Conservation (phyloP, 768 basidiomycete species). For the Boletus bicolor region DNA sequence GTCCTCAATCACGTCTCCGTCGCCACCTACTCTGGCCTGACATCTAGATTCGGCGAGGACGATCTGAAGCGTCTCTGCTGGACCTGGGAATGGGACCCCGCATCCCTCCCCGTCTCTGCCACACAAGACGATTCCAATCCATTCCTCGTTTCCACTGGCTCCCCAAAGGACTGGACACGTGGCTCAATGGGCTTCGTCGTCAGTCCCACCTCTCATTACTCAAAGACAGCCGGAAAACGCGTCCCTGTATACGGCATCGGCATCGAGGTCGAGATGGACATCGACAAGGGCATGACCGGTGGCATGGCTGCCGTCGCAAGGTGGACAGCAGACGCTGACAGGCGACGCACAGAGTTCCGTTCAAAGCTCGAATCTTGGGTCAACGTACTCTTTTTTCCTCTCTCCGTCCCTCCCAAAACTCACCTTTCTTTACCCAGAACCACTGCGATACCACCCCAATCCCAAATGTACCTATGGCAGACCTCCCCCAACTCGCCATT, state of each 20-base stretch:
- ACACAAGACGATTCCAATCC: constrained; percentile 65
- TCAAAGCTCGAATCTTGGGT: constrained; percentile 64
- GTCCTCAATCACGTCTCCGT: constrained; percentile 77
- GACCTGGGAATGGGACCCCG: constrained; percentile 86
- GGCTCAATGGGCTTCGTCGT: constrained; percentile 79
- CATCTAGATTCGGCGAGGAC: constrained; percentile 59
- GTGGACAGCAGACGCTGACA: constrained; percentile 73
- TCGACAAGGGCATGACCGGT: constrained; percentile 73
- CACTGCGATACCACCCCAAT: constrained; percentile 42
- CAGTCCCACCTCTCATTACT: constrained; percentile 68
- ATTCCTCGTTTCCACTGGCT: constrained; percentile 50
- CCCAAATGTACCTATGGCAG: constrained; percentile 61
- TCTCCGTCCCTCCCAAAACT: neutral
- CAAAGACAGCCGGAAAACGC: constrained; percentile 61
- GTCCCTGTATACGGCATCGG: constrained; percentile 82
- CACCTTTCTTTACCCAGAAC: constrained; percentile 39
- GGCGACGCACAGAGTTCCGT: constrained; percentile 54
- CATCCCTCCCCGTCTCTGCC: constrained; percentile 32
- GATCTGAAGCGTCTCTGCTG: constrained; percentile 78
- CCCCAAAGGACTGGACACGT: constrained; percentile 67
- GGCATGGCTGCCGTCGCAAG: constrained; percentile 90
- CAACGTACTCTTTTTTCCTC: constrained; percentile 41
- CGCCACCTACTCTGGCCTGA: constrained; percentile 63
- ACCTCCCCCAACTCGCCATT: constrained; percentile 57
- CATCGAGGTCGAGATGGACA: constrained; percentile 82